Percentiles rank a stretch among this genome's conserved stretches.
Conservation (phyloP, 306 rosid species). For the Dryas alaskensis region DNA sequence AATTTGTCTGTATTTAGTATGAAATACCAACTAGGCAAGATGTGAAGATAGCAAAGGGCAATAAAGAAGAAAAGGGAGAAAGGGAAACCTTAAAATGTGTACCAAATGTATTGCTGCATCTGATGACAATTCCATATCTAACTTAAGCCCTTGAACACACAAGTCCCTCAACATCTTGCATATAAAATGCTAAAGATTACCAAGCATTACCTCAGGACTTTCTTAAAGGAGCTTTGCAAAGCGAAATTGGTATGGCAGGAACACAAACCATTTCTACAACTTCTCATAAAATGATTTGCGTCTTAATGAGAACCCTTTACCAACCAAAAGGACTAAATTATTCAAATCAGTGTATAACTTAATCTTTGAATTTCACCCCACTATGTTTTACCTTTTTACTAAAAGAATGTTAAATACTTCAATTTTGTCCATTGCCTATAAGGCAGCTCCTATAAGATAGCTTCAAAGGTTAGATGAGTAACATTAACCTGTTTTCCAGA, state of each 20-base stretch:
- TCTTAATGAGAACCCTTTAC: background rate
- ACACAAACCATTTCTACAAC: background rate
- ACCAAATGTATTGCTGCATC: background rate
- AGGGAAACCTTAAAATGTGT: background rate
- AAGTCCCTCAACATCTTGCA: background rate
- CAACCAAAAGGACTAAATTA: background rate
- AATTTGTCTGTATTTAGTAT: background rate
- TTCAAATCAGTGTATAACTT: background rate
- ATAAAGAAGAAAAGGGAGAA: background rate
- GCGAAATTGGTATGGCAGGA: slow-evolving; percentile 2
- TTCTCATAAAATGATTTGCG: background rate
- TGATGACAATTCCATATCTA: background rate
- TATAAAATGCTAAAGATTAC: background rate
- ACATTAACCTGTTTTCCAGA: too few species aligned
- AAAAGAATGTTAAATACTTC: too few species aligned
- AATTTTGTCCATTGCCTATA: too few species aligned
- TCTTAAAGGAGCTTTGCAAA: background rate
- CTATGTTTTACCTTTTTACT: background rate
- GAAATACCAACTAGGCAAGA: background rate
- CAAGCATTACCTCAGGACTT: background rate
- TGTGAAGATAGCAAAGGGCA: background rate
- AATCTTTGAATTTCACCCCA: background rate
- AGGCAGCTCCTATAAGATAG: too few species aligned
- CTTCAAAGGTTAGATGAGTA: too few species aligned
- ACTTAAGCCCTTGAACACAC: background rate